Conservation (phyloP, 2,329 filamentous ascomycete genomes). For the Hypoxylon sp. region DNA sequence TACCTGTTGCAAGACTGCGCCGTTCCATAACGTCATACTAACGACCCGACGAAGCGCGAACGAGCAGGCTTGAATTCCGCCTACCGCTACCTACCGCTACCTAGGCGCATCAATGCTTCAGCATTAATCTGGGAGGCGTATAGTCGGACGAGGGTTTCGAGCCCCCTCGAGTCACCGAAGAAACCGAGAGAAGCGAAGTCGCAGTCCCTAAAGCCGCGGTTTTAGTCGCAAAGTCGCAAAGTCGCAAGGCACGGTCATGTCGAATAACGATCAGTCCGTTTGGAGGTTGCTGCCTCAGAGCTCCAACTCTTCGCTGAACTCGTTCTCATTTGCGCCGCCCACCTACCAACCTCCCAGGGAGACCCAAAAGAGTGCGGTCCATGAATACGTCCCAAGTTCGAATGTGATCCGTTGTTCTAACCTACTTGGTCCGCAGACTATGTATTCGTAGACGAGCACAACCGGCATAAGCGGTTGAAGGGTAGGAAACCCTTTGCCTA, state of each 20-base stretch:
- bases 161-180: constrained; percentile 33
- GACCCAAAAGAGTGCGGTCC: constrained; percentile 82
- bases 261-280: constrained; percentile 68
- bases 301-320: constrained; percentile 71
- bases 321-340: constrained; percentile 79
- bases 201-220: neutral
- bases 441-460: constrained; percentile 99
- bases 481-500: constrained; percentile 63
- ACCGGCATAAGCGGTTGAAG: constrained; percentile 96
- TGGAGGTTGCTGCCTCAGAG: constrained; percentile 74
- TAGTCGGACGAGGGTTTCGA: constrained; percentile 38
- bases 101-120: constrained; percentile 33
- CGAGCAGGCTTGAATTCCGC: constrained; percentile 12
- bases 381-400: constrained; percentile 25
- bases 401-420: constrained; percentile 34
- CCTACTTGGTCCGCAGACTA: constrained; percentile 72
- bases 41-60: constrained; percentile 24
- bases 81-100: constrained; percentile 1
- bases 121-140: constrained; percentile 33
- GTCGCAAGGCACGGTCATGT: constrained; percentile 59
- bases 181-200: neutral
- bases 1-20: neutral
- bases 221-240: neutral
- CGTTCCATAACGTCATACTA: constrained; percentile 1
- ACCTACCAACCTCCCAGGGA: constrained; percentile 72